A percentile compares a stretch with the other conserved stretches of the same genome.
These are phyloP conservation scores for Penicillium glabrum DNA, from an alignment of 2,329 filamentous ascomycete genomes.

Conservation along the genomic window DNA sequence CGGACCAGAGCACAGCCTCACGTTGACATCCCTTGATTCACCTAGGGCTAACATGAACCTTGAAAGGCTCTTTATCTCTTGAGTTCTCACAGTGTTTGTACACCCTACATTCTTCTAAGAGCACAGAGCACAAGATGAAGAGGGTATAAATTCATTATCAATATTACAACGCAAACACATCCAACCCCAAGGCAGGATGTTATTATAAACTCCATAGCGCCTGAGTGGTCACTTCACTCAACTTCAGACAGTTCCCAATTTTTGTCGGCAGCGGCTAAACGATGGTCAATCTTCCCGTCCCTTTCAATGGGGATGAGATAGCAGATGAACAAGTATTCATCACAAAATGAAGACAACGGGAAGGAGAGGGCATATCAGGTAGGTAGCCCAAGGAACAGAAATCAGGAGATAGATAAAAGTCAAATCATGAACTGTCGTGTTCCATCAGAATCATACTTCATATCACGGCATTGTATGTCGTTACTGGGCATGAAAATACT, in stretches of 20 bases:
- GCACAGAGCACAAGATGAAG: neutral
- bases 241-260: constrained; percentile 6
- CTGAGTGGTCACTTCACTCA: neutral
- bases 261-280: constrained; percentile 8
- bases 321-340: neutral
- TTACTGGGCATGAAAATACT: neutral
- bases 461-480: neutral
- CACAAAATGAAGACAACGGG: neutral
- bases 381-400: neutral
- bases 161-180: neutral
- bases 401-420: neutral
- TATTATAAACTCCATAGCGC: constrained; percentile 1
- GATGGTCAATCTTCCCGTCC: neutral
- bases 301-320: neutral
- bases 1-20: neutral
- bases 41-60: neutral
- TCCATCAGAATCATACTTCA: neutral
- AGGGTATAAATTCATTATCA: neutral
- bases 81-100: neutral
- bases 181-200: neutral
- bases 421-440: neutral
- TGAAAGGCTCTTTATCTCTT: neutral
- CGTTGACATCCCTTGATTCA: neutral
- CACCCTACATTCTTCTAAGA: neutral
- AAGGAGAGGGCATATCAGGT: neutral